These are phyloP conservation scores for Bryum argenteum DNA, from an alignment of 225 moss, liverwort and hornwort species.

Conservation along the genomic window DNA sequence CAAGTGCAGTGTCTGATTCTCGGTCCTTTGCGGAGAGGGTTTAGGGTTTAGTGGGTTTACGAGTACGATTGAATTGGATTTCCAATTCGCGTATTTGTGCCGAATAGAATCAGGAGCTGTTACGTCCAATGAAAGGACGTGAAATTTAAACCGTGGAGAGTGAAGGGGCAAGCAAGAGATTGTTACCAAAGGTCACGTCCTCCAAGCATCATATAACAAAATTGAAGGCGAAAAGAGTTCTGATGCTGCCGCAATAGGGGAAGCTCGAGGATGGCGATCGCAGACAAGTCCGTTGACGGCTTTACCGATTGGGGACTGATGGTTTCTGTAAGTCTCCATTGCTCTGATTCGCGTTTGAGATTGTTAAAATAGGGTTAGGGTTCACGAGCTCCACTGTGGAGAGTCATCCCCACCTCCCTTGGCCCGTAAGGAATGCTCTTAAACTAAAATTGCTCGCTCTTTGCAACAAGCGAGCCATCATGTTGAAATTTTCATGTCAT, in stretches of 20 bases:
- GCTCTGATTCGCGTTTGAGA: background rate
- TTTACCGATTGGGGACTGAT: constrained; percentile 6
- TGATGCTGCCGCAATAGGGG: constrained; percentile 15
- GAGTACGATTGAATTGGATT: background rate
- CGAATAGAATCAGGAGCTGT: constrained; percentile 7
- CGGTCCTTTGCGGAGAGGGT: background rate
- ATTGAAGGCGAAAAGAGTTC: constrained; percentile 25
- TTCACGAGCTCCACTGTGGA: constrained; percentile 17
- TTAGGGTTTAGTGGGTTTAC: constrained; percentile 13
- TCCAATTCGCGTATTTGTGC: background rate
- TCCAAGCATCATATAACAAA: constrained; percentile 31
- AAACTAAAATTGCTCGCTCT: background rate
- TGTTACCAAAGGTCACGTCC: constrained; percentile 44
- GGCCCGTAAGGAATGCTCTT: background rate
- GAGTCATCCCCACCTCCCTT: too few relatives aligned
- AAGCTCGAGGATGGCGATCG: constrained; percentile 41
- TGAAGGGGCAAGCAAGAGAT: constrained; percentile 38
- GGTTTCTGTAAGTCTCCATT: constrained; percentile 35
- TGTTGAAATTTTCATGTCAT: constrained; percentile 20
- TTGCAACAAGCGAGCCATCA: background rate
- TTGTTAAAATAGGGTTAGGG: constrained; percentile 36
- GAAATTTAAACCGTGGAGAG: constrained; percentile 6
- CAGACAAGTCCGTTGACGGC: constrained; percentile 18
- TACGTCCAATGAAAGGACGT: constrained; percentile 26
- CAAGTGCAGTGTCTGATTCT: background rate